A percentile compares a stretch with the other conserved stretches of the same genome.
Evolutionary conservation across 306 rosid genomes (phyloP).

Genomic region (Phaseolus lunatus): DNA sequence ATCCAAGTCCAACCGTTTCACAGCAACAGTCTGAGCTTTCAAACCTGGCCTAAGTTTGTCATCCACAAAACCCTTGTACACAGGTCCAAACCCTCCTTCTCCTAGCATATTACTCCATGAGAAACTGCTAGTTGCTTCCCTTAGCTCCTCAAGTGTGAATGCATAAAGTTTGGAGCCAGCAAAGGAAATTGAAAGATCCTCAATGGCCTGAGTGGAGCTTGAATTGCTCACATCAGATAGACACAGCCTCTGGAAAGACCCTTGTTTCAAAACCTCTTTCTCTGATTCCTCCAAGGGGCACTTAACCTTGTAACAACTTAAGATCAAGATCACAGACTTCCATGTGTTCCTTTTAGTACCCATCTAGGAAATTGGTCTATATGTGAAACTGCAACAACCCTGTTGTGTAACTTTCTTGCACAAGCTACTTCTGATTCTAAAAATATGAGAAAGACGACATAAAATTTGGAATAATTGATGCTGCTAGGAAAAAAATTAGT

Average conservation of each 20-base stretch:
- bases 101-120: conserved; percentile 74
- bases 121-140: conserved; percentile 66
- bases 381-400: conserved; percentile 6
- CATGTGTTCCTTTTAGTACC: conserved; percentile 59
- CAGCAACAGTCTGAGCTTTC: conserved; percentile 87
- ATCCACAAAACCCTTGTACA: conserved; percentile 80
- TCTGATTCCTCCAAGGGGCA: conserved; percentile 47
- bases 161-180: conserved; percentile 65
- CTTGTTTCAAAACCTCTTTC: conserved; percentile 43
- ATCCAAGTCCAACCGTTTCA: conserved; percentile 77
- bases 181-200: conserved; percentile 72
- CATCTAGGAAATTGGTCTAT: conserved; percentile 44
- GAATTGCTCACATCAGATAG: conserved; percentile 69
- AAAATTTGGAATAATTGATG: conserved; percentile 38
- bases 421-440: conserved; percentile 41
- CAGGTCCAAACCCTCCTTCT: conserved; percentile 97
- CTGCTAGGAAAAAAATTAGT: conserved; percentile 20
- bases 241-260: conserved; percentile 68
- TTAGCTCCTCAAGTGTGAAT: conserved; percentile 73
- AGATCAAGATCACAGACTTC: conserved; percentile 66
- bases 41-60: conserved; percentile 65
- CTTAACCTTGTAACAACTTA: conserved; percentile 63
- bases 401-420: conserved; percentile 36
- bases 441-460: conserved; percentile 37
- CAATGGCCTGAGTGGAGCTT: conserved; percentile 59